A percentile compares a stretch with the other conserved stretches of the same genome.
Evolutionary conservation across 345 rosid genomes (phyloP).

Genomic region (Hirschfeldia incana): DNA sequence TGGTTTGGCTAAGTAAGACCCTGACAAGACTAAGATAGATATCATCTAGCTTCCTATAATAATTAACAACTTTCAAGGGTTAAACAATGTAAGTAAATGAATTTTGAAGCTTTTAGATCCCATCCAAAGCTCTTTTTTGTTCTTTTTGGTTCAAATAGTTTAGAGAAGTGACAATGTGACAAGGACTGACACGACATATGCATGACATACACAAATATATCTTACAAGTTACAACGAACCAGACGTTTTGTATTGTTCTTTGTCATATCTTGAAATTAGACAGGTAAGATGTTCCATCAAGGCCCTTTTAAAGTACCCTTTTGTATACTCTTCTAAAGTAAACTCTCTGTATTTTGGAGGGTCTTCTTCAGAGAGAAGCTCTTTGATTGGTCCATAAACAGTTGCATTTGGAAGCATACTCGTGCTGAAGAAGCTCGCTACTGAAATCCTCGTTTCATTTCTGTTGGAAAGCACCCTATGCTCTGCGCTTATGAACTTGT

Average conservation of each 20-base stretch:
- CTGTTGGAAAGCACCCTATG: slow-evolving; percentile 45
- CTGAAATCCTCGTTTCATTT: slow-evolving; percentile 43
- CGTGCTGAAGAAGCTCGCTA: slow-evolving; percentile 43
- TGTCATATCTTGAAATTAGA: slow-evolving; percentile 37
- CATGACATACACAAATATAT: not conserved
- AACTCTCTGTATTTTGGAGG: slow-evolving; percentile 39
- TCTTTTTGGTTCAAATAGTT: not conserved
- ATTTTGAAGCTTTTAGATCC: not conserved
- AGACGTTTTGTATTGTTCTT: not conserved
- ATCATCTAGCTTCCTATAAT: not conserved
- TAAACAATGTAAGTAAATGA: not conserved
- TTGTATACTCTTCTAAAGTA: slow-evolving; percentile 25
- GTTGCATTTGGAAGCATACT: not conserved
- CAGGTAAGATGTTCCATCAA: slow-evolving; percentile 33
- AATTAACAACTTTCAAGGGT: not conserved
- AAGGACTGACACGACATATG: not conserved
- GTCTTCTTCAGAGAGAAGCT: slow-evolving; percentile 42
- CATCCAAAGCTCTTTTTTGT: not conserved
- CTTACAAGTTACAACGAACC: not conserved
- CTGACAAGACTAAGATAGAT: not conserved
- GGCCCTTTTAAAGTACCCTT: slow-evolving; percentile 32
- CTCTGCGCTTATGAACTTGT: slow-evolving; percentile 41
- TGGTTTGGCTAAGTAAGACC: not conserved
- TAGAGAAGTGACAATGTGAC: not conserved
- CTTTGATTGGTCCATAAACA: slow-evolving; percentile 47